Evolutionary conservation across 768 basidiomycete species (phyloP).

Genomic region (Pleurotus cornucopiae): DNA sequence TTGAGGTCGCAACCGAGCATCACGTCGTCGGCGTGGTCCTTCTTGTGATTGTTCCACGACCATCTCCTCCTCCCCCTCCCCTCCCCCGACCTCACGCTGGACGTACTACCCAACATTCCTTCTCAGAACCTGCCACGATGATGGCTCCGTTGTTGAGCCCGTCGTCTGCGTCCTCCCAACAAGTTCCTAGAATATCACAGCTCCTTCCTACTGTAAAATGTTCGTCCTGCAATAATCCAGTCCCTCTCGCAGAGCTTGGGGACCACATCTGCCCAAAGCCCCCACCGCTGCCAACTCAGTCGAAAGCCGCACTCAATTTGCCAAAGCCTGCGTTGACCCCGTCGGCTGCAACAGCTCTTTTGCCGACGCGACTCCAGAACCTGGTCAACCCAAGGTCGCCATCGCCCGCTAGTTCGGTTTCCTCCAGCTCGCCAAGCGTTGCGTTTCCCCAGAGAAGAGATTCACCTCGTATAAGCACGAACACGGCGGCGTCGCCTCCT

Average conservation of each 20-base stretch:
- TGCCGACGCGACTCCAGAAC: constrained; percentile 47
- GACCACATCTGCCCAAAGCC: constrained; percentile 69
- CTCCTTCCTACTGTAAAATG: constrained; percentile 82
- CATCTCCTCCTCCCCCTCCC: constrained; percentile 5
- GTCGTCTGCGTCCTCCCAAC: constrained; percentile 18
- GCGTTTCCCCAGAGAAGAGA: constrained; percentile 17
- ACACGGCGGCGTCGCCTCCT: constrained; percentile 15
- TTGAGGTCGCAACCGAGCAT: not conserved
- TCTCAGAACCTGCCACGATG: constrained; percentile 10
- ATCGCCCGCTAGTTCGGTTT: constrained; percentile 12
- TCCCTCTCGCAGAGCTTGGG: constrained; percentile 69
- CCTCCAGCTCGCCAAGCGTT: constrained; percentile 13
- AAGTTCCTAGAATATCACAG: constrained; percentile 47
- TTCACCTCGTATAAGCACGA: constrained; percentile 28
- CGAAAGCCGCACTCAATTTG: constrained; percentile 15
- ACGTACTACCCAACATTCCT: constrained; percentile 19
- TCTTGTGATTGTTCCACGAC: constrained; percentile 4
- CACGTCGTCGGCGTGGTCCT: constrained; percentile 1
- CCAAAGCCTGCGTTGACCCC: constrained; percentile 36
- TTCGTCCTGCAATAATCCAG: constrained; percentile 66
- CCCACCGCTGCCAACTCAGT: constrained; percentile 26
- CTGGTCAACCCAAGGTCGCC: constrained; percentile 24
- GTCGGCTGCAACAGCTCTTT: constrained; percentile 36
- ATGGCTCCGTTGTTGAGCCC: constrained; percentile 28
- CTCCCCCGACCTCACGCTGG: constrained; percentile 22